phyloP scores from a whole-genome alignment of 176 grass and related monocot species.

The Zoysia japonica region DNA sequence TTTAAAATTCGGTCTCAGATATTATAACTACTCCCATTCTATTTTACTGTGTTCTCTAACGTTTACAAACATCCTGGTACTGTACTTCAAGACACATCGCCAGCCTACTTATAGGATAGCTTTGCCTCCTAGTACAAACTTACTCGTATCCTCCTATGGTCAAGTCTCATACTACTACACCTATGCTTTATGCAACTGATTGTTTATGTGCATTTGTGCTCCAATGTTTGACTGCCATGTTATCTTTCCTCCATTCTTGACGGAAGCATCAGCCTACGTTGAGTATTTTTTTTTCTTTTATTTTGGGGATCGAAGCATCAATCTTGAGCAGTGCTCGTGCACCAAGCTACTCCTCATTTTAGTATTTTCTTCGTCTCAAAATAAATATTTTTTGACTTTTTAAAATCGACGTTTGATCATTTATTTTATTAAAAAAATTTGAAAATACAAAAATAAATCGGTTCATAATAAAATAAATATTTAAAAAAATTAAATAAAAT shows the following conservation, averaged over 20 bases:
- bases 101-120: conserved; percentile 6
- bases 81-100: neutral
- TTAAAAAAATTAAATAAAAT: too few relatives aligned
- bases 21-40: conserved; percentile 7
- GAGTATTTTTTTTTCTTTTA: too few relatives aligned
- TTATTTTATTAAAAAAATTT: too few relatives aligned
- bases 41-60: conserved; percentile 33
- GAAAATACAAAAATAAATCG: too few relatives aligned
- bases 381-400: too few relatives aligned
- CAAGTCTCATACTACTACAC: neutral
- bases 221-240: neutral
- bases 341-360: conserved; percentile 2
- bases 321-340: conserved; percentile 38
- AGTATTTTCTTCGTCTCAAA: too few relatives aligned
- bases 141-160: neutral
- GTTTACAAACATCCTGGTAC: neutral
- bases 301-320: conserved; percentile 18
- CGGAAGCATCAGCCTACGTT: too few relatives aligned
- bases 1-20: neutral
- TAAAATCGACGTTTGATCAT: too few relatives aligned
- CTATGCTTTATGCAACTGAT: neutral
- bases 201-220: conserved; percentile 24
- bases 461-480: too few relatives aligned
- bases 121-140: neutral
- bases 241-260: neutral